Evolutionary conservation across 169 alveolate genomes (phyloP), one percentile per base, ranked within the genome.

Genomic region (Pseudocohnilembus persalinus): DNA sequence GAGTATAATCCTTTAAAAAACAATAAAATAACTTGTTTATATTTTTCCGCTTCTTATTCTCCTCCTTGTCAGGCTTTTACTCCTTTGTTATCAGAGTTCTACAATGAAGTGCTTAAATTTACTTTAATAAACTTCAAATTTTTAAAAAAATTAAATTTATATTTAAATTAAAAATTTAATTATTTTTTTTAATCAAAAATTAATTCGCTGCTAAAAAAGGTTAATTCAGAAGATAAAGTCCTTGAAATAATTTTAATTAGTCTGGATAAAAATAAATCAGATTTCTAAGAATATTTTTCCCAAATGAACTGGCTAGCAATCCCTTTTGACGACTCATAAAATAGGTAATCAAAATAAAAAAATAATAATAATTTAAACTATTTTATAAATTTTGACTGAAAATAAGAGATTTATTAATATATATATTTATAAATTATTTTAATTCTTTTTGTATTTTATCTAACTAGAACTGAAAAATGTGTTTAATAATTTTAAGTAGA

Each of bases 251-350:
- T 88, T n/a, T 78, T 76, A 31, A 73, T 83, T 32, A 81, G 85
- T 1, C 78, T 63, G 26, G 91, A 88, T 49, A 49, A 83, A 74
- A 34, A 80, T 27, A 74, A 77, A 74, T 20, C 65, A 31, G 74
- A 83, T 77, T 88, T 82, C 80, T 77, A 82, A 72, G 76, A 77
- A 31, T 88, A 83, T 73, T 83, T 68, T 76, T 33, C 65, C 72
- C 76, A 74, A 25, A 88, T 88, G 91, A 88, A 88, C 29, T 88
- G 91, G 91, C 77, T 85, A 73, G 85, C 91, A 0, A 83, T 88
- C 49, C 85, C 88, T 31, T 83, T 82, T 76, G 83, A 77, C 6
- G 88, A 83, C 68, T 11, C 26, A 82, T 75, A 82, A n/a, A n/a
- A n/a, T n/a, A n/a, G n/a, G n/a, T n/a, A n/a, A n/a, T n/a, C n/a